These are phyloP conservation scores for Fraxinus greggii DNA, from an alignment of 305 asterid species.

Conservation along the genomic window DNA sequence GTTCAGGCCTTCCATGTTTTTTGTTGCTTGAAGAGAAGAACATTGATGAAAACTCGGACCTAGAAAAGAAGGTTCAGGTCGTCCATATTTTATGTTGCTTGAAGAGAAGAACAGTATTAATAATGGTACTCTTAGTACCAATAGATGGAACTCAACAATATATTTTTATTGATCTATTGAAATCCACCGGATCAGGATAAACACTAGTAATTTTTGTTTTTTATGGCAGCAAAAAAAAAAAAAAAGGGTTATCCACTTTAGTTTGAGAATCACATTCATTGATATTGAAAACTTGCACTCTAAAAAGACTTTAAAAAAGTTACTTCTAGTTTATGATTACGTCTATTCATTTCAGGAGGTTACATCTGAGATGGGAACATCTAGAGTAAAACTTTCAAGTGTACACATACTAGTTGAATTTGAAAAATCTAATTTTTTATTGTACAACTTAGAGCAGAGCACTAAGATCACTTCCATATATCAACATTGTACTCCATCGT, in stretches of 20 bases:
- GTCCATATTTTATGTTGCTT: neutral
- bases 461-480: neutral
- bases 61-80: no score
- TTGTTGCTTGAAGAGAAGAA: no score
- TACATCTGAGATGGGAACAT: neutral
- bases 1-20: no score
- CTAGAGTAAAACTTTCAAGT: neutral
- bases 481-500: neutral
- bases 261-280: neutral
- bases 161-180: neutral
- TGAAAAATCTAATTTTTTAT: neutral
- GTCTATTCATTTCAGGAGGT: neutral
- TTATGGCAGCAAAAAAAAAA: neutral
- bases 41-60: no score
- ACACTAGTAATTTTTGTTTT: neutral
- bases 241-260: neutral
- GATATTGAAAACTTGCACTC: neutral
- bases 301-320: neutral
- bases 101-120: neutral
- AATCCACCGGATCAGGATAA: neutral
- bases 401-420: neutral
- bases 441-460: neutral
- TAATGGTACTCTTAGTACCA: neutral
- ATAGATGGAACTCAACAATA: neutral
- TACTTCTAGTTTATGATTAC: neutral